Conservation (phyloP, 1,284 basidiomycete genomes). For the Sporisorium exsertum region DNA sequence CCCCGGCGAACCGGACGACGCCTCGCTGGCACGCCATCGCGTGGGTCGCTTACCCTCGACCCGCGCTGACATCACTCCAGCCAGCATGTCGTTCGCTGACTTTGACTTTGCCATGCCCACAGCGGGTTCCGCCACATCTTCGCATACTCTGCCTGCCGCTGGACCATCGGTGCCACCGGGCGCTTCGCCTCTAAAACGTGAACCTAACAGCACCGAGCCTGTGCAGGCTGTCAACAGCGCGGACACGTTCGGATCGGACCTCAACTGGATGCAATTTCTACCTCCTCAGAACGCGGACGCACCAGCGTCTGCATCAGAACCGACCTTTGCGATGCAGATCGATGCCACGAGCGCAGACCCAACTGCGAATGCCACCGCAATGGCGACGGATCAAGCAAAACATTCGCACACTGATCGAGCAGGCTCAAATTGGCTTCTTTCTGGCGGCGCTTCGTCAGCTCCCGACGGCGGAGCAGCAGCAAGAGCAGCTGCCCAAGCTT, state of each 20-base stretch:
- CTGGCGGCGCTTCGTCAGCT: slow-evolving; percentile 3
- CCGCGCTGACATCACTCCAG: slow-evolving; percentile 28
- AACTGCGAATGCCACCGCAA: background rate
- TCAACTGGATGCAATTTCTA: slow-evolving; percentile 40
- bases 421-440: slow-evolving; percentile 14
- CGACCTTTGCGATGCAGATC: background rate
- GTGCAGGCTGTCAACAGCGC: background rate
- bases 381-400: background rate
- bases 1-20: slow-evolving; percentile 28
- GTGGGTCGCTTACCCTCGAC: slow-evolving; percentile 14
- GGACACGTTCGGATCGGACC: slow-evolving; percentile 23
- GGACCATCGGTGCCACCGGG: slow-evolving; percentile 16
- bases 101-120: slow-evolving; percentile 41
- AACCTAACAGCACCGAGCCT: slow-evolving; percentile 4
- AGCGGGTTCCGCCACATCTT: slow-evolving; percentile 18
- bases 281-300: slow-evolving; percentile 12
- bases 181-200: slow-evolving; percentile 26
- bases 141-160: slow-evolving; percentile 10
- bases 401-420: background rate
- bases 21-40: slow-evolving; percentile 21
- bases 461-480: background rate
- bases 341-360: background rate
- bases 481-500: background rate
- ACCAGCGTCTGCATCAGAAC: slow-evolving; percentile 4
- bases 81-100: slow-evolving; percentile 31